Evolutionary conservation across 495 filamentous ascomycete species (phyloP), one percentile per base, ranked within the genome.

Genomic region (Penicillium verhagenii): DNA sequence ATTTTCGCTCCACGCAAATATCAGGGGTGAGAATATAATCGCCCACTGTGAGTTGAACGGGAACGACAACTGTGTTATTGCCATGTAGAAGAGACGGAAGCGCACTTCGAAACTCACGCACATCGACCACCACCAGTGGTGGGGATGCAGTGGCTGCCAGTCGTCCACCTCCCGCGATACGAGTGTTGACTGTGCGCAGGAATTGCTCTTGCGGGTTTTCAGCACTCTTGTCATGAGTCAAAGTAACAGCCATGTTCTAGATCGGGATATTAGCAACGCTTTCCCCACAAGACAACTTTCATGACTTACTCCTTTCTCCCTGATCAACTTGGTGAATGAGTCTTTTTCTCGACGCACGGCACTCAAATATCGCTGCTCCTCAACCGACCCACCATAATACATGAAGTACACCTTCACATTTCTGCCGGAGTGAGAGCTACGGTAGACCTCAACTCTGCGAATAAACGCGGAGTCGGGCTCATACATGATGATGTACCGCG

Each of bases 401-500:
- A 97, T 84, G 64, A 97, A 97, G 70, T 96, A 98, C 0, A 96
- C 92, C 49, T 87, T 80, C 29, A 97, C 87, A 63, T 92, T 92
- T 26, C 92, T 78, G 63, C 95, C 89, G 29, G 84, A 86, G 67
- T 98, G 94, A 10, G 91, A 96, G 53, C 90, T 95, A 33, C 95
- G 86, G 70, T 97, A 98, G 5, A 97, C 92, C 63, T 98, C 94
- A 8, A 98, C 87, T 23, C 95, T 79, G 31, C 95, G 85, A 59
- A 97, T 96, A 69, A 98, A 98, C 4, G 92, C 84, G n/a, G 92
- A 82, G 61, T 97, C 92, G 16, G 95, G 92, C 66, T 97, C 93
- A 69, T 97, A 98, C 94, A 98, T 97, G 65, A 98, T 89, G 42
- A 98, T 91, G 70, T 96, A 97, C 35, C 89, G 85, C 1, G 94